These are phyloP conservation scores for Friedmanniomyces simplex DNA, from an alignment of 495 filamentous ascomycete species.

Conservation along the genomic window DNA sequence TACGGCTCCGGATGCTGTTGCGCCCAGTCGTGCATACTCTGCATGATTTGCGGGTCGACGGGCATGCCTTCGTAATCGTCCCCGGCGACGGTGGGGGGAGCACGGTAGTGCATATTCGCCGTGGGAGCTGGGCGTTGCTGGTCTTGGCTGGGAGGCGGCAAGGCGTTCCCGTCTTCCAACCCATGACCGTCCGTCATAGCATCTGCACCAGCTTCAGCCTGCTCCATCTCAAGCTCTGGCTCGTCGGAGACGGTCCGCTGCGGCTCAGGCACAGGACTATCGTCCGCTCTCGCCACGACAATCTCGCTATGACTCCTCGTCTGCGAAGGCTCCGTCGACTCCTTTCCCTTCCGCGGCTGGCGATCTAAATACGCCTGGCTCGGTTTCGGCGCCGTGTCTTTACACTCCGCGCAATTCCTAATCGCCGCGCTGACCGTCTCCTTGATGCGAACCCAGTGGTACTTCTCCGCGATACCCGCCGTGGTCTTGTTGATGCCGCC, in stretches of 20 bases:
- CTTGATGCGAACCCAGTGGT: constrained; percentile 98
- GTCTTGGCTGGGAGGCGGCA: neutral
- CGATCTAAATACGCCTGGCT: neutral
- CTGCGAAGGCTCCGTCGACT: neutral
- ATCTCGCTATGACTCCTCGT: neutral
- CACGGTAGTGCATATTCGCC: constrained; percentile 13
- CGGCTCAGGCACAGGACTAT: neutral
- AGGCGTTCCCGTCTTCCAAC: neutral
- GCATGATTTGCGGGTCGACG: constrained; percentile 23
- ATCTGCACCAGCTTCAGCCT: constrained; percentile 1
- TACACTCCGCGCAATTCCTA: constrained; percentile 75
- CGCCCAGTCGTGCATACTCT: constrained; percentile 13
- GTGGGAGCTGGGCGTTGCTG: constrained; percentile 10
- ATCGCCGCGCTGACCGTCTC: constrained; percentile 94
- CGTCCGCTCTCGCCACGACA: neutral
- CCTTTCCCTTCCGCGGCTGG: neutral
- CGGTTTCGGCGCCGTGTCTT: constrained; percentile 12
- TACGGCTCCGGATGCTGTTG: neutral
- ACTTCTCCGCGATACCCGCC: constrained; percentile 82
- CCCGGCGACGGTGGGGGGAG: neutral
- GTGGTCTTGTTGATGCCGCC: constrained; percentile 98
- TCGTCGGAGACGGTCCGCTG: too few relatives aligned
- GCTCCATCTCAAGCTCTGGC: too few relatives aligned
- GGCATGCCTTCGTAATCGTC: constrained; percentile 16
- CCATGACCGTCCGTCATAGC: neutral